Base-by-base conservation (phyloP, 371 early-diverging fungal species). In the Basidiobolus meristosporus region DNA sequence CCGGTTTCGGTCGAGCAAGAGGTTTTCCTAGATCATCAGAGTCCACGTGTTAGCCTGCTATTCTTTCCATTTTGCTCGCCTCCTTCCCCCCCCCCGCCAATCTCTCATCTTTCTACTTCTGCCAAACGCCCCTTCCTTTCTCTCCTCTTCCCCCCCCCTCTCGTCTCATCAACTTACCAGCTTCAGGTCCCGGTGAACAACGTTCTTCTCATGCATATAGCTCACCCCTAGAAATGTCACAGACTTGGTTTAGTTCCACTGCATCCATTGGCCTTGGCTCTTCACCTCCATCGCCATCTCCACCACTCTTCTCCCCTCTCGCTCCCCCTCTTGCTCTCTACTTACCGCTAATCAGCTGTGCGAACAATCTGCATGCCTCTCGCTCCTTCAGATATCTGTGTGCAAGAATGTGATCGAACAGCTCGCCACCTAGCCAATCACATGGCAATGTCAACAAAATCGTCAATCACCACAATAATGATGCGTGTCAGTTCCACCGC, bases 141-240 rank as follows among this genome's bases (percentile, higher is more conserved):
- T 4, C 3, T 34, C 4, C 18, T 4, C 5, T 34, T 34, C 7
- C 5, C 5, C 18, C 34, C 14, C n/a, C 12, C 14, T 34, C 4
- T 34, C 14, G 14, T 17, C 14, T 21, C 5, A 20, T 31, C n/a
- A 20, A 51, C 62, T 52, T 74, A 78, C 84, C 60, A 90, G 62
- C 56, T 97, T 97, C 30, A 98, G 66, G 60, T 97, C 98, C 46
- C 97, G 67, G 55, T 97, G 96, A 2, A 95, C 89, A 51, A 92
- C 81, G 48, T 77, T 70, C 46, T 88, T 82, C 28, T 66, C 57
- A 55, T 90, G 91, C 54, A 91, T 67, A 53, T 84, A 91, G 50
- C 77, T 66, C 20, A 89, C 83, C 42, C 90, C 88, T 21, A 67
- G 60, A 32, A 16, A 34, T 12, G 12, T 22, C 0, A 11, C 5